These are phyloP conservation scores for Paramyrothecium sp. DNA, from an alignment of 2,329 filamentous ascomycete species.

Conservation along the genomic window DNA sequence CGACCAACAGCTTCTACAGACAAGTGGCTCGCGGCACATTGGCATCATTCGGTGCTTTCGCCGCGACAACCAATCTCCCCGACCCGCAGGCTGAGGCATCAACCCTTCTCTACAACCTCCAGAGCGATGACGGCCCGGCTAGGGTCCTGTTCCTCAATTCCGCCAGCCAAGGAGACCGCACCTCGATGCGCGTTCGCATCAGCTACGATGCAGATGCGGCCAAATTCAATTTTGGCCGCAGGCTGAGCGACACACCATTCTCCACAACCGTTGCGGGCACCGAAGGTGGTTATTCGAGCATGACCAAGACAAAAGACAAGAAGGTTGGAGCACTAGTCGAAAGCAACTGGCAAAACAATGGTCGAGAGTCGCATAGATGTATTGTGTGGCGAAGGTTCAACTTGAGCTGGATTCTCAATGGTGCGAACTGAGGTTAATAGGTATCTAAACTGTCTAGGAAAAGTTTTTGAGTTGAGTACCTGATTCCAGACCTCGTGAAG, in stretches of 20 bases:
- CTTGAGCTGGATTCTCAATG: conserved; percentile 13
- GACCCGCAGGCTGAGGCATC: conserved; percentile 11
- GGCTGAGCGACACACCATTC: conserved; percentile 11
- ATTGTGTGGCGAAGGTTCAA: conserved; percentile 14
- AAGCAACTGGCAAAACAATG: conserved; percentile 10
- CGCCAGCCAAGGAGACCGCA: conserved; percentile 11
- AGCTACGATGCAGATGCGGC: conserved; percentile 15
- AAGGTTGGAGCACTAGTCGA: conserved; percentile 16
- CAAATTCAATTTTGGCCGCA: conserved; percentile 12
- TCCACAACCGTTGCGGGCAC: conserved; percentile 5
- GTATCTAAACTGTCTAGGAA: no score
- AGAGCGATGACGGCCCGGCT: conserved; percentile 9
- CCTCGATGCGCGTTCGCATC: conserved; percentile 13
- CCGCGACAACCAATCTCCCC: conserved; percentile 11
- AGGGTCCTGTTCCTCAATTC: conserved; percentile 15
- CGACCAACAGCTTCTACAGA: conserved; percentile 4
- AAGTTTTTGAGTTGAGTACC: no score
- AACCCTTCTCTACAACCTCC: conserved; percentile 8
- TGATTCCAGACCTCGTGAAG: no score
- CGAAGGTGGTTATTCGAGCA: conserved; percentile 17
- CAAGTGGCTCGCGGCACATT: conserved; percentile 13
- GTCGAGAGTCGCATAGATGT: conserved; percentile 7
- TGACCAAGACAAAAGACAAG: conserved; percentile 14
- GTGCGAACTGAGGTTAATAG: conserved; percentile 1
- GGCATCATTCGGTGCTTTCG: conserved; percentile 7